A percentile compares a stretch with the other conserved stretches of the same genome.
phyloP scores from a whole-genome alignment of 345 rosid species.

The Pistacia atlantica region DNA sequence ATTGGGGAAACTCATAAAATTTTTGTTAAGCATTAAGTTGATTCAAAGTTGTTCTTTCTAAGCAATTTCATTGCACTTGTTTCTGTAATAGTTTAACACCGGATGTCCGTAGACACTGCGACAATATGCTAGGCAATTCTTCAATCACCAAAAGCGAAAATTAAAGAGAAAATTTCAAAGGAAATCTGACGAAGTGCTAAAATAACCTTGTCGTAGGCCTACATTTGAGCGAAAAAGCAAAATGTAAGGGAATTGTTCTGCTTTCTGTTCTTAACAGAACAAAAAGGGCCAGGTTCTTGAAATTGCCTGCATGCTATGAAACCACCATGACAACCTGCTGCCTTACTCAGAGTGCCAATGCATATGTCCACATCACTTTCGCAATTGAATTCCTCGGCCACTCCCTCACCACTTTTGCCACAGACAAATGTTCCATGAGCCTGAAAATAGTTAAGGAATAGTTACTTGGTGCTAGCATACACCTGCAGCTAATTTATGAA shows the following conservation, averaged over 20 bases:
- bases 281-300: background rate
- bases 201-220: background rate
- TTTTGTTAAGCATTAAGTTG: background rate
- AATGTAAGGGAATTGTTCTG: background rate
- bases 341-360: slow-evolving; percentile 93
- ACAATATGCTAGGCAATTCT: no score
- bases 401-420: slow-evolving; percentile 88
- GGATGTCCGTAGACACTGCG: no score
- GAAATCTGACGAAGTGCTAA: background rate
- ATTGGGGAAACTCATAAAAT: background rate
- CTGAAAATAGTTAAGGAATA: slow-evolving; percentile 37
- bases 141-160: no score
- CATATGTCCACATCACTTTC: slow-evolving; percentile 82
- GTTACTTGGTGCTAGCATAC: background rate
- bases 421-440: slow-evolving; percentile 96
- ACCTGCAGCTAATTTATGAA: background rate
- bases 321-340: slow-evolving; percentile 99
- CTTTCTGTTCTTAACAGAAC: slow-evolving; percentile 8
- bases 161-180: background rate
- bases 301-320: slow-evolving; percentile 89
- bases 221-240: background rate
- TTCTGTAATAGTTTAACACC: no score
- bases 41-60: no score
- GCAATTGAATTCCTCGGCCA: slow-evolving; percentile 83
- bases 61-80: no score